Conservation (phyloP, 2,329 filamentous ascomycete species). For the Cytospora piceicola region DNA sequence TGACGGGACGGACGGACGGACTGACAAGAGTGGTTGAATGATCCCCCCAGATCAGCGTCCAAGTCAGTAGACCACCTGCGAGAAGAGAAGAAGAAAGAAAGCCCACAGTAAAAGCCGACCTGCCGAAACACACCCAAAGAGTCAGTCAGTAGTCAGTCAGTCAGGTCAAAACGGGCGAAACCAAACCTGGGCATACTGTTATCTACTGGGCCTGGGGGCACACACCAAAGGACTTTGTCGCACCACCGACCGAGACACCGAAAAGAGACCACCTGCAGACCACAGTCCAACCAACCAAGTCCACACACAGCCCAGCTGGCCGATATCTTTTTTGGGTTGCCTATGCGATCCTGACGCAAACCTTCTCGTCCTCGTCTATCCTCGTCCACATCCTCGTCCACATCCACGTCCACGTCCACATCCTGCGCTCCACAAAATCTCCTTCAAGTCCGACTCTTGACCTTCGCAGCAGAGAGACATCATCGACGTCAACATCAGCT, state of each 20-base stretch:
- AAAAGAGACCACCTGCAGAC: neutral
- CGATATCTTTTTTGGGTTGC: slow-evolving; percentile 3
- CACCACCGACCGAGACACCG: neutral
- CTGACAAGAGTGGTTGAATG: neutral
- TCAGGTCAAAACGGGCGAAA: neutral
- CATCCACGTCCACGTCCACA: neutral
- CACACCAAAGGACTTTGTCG: neutral
- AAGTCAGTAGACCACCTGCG: neutral
- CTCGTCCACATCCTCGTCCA: slow-evolving; percentile 1
- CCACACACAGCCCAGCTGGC: neutral
- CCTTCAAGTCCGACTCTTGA: neutral
- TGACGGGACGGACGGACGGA: too few species aligned
- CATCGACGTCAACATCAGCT: slow-evolving; percentile 27
- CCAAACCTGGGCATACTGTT: neutral
- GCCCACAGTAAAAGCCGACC: too few species aligned
- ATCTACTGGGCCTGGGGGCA: neutral
- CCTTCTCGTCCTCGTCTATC: slow-evolving; percentile 1
- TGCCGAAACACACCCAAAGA: too few species aligned
- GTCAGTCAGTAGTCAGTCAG: neutral
- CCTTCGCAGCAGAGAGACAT: slow-evolving; percentile 16
- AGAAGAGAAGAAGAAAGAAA: too few species aligned
- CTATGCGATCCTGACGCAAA: slow-evolving; percentile 2
- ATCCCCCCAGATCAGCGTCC: neutral
- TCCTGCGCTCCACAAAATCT: slow-evolving; percentile 12
- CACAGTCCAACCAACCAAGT: neutral